phyloP scores from a whole-genome alignment of 768 basidiomycete genomes.

The Scleroderma bovista region DNA sequence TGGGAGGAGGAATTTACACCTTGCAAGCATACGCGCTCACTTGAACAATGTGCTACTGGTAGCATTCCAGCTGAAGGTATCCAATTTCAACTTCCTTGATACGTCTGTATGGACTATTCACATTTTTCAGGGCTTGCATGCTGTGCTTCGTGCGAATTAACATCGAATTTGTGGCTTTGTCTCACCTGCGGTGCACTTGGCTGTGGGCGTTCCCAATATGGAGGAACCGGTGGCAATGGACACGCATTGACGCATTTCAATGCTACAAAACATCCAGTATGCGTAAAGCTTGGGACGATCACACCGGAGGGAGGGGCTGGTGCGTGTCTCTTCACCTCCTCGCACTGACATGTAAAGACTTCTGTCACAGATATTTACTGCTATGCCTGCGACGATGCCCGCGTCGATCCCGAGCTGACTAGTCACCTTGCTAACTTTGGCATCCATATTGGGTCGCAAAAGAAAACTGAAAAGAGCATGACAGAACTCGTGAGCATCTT shows the following conservation, averaged over 20 bases:
- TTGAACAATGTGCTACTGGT: slow-evolving; percentile 39
- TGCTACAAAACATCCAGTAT: slow-evolving; percentile 67
- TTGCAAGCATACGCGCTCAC: slow-evolving; percentile 73
- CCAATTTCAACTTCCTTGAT: not conserved
- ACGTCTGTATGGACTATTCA: not conserved
- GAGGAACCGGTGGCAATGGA: slow-evolving; percentile 79
- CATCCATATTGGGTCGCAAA: slow-evolving; percentile 75
- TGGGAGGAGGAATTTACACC: slow-evolving; percentile 94
- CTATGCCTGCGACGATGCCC: slow-evolving; percentile 83
- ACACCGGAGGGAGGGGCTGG: slow-evolving; percentile 92
- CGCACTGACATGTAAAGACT: not conserved
- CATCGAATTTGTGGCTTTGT: slow-evolving; percentile 93
- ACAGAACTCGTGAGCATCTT: slow-evolving; percentile 72
- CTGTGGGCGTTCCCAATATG: slow-evolving; percentile 83
- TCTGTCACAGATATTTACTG: slow-evolving; percentile 78
- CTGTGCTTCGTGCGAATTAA: slow-evolving; percentile 79
- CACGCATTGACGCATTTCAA: slow-evolving; percentile 82
- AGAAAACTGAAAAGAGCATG: slow-evolving; percentile 94
- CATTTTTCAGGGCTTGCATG: slow-evolving; percentile 60
- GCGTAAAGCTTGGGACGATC: slow-evolving; percentile 94
- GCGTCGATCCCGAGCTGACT: slow-evolving; percentile 68
- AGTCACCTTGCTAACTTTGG: slow-evolving; percentile 77
- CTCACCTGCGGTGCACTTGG: slow-evolving; percentile 85
- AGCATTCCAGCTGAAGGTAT: slow-evolving; percentile 23
- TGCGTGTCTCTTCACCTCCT: slow-evolving; percentile 28